These are phyloP conservation scores for Neofusicoccum umdonicola DNA, from an alignment of 2,329 filamentous ascomycete genomes.

Conservation along the genomic window DNA sequence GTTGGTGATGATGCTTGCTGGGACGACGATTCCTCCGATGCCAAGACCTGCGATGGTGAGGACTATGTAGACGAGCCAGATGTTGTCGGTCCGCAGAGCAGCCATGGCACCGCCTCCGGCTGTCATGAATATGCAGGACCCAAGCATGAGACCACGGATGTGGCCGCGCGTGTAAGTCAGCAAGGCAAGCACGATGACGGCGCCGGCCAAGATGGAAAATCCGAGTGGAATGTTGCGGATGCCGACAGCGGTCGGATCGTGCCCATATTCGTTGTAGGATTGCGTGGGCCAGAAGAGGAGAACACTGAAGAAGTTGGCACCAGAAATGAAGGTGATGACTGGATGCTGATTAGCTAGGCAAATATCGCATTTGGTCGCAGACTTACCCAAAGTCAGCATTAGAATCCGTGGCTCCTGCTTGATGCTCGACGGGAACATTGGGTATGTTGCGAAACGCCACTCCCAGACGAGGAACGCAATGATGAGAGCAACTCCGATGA, in stretches of 20 bases:
- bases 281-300: constrained; percentile 35
- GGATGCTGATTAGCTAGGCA: background rate
- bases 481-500: constrained; percentile 37
- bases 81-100: constrained; percentile 31
- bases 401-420: constrained; percentile 10
- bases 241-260: constrained; percentile 32
- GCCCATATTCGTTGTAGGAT: constrained; percentile 30
- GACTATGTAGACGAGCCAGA: constrained; percentile 28
- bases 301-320: constrained; percentile 32
- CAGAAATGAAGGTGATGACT: constrained; percentile 35
- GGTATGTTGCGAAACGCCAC: constrained; percentile 36
- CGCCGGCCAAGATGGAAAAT: constrained; percentile 29
- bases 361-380: too few species aligned
- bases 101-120: constrained; percentile 32
- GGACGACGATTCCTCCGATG: constrained; percentile 37
- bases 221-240: constrained; percentile 29
- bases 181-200: constrained; percentile 30
- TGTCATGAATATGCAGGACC: constrained; percentile 32
- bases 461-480: constrained; percentile 37
- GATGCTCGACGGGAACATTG: constrained; percentile 40
- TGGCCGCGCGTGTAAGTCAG: constrained; percentile 27
- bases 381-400: constrained; percentile 53
- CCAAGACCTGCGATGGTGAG: constrained; percentile 37
- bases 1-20: constrained; percentile 56
- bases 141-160: constrained; percentile 29